Evolutionary conservation across 352 stramenopile genomes (phyloP).

Genomic region (Phytopythium oedochilum): DNA sequence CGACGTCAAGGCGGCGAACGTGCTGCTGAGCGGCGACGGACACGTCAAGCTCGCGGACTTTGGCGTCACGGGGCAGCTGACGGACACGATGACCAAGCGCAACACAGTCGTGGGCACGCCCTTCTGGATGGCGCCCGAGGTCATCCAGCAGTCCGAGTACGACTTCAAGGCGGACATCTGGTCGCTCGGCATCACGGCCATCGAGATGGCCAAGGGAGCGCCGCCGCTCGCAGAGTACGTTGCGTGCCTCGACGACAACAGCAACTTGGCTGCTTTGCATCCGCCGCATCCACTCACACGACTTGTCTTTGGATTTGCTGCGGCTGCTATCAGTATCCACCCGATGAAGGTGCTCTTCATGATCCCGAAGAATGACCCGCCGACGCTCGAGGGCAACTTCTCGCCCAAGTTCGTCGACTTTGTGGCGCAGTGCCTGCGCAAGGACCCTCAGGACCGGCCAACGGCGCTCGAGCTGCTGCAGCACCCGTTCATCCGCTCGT

Average conservation of each 20-base stretch:
- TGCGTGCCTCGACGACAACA: too few relatives aligned
- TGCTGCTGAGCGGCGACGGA: slow-evolving; percentile 72
- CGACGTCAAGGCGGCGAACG: slow-evolving; percentile 81
- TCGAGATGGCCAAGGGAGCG: slow-evolving; percentile 97
- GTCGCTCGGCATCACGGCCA: slow-evolving; percentile 97
- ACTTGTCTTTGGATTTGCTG: too few relatives aligned
- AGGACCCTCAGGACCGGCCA: slow-evolving; percentile 79
- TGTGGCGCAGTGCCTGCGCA: slow-evolving; percentile 85
- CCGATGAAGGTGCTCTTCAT: slow-evolving; percentile 99
- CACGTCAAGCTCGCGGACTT: slow-evolving; percentile 82
- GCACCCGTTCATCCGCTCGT: slow-evolving; percentile 79
- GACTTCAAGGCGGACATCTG: slow-evolving; percentile 98
- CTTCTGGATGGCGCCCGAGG: slow-evolving; percentile 97
- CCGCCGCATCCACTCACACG: too few relatives aligned
- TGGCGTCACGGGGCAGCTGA: slow-evolving; percentile 92
- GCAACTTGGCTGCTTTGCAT: too few relatives aligned
- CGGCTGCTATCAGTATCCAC: slow-evolving; percentile 82
- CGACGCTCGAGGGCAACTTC: slow-evolving; percentile 74
- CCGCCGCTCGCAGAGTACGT: slow-evolving; percentile 90
- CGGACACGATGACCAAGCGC: slow-evolving; percentile 96
- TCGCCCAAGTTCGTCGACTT: slow-evolving; percentile 87
- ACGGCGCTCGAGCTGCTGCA: slow-evolving; percentile 78
- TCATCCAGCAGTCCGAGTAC: slow-evolving; percentile 89
- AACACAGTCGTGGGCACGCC: slow-evolving; percentile 97
- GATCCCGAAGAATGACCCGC: slow-evolving; percentile 94